phyloP scores from a whole-genome alignment of 305 asterid species.

The Ilex paraguariensis region DNA sequence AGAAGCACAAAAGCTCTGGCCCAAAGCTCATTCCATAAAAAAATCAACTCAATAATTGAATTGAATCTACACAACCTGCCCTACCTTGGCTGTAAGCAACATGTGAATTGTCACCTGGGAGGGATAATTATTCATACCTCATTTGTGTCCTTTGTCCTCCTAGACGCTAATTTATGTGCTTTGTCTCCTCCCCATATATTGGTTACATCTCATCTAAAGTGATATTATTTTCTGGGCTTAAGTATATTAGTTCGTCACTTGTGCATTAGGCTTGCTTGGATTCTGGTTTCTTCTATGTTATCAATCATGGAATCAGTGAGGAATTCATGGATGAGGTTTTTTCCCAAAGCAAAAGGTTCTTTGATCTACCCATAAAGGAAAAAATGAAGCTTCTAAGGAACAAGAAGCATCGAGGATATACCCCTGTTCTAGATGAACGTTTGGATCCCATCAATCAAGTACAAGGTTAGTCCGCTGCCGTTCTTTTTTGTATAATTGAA shows the following conservation, averaged over 20 bases:
- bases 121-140: no score
- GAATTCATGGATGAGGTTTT: conserved; percentile 78
- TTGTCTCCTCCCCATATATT: not conserved
- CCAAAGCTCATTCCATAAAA: no score
- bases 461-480: conserved; percentile 40
- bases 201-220: not conserved
- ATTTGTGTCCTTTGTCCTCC: no score
- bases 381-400: conserved; percentile 81
- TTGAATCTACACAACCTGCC: no score
- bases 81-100: no score
- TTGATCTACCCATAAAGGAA: conserved; percentile 55
- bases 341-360: conserved; percentile 67
- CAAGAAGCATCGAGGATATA: conserved; percentile 78
- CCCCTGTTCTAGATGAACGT: conserved; percentile 70
- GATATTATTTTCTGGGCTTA: not conserved
- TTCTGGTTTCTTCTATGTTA: conserved; percentile 83
- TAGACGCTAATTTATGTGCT: no score
- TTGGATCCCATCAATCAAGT: conserved; percentile 71
- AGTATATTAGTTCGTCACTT: conserved; percentile 8
- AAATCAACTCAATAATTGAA: no score
- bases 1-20: no score
- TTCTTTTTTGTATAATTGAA: not conserved
- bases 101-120: no score
- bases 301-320: conserved; percentile 73
- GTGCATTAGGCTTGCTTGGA: conserved; percentile 67